Evolutionary conservation across 768 basidiomycete genomes (phyloP).

Genomic region (Leccinum boreale): DNA sequence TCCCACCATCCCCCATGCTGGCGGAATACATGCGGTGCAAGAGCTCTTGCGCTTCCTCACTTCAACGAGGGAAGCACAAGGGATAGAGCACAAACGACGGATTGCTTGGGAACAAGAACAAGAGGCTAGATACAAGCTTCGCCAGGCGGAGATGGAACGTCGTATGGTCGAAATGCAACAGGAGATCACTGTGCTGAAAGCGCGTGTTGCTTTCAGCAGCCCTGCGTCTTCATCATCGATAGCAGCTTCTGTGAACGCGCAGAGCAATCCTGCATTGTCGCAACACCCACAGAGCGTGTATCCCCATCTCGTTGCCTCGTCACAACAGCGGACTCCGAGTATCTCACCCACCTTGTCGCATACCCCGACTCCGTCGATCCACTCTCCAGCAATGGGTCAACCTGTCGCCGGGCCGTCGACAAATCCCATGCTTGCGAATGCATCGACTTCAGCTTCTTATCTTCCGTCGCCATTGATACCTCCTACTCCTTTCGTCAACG

Average conservation of each 20-base stretch:
- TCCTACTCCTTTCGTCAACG: slow-evolving; percentile 20
- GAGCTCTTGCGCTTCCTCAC: slow-evolving; percentile 58
- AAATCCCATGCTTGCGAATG: neutral
- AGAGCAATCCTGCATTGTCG: neutral
- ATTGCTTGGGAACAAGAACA: slow-evolving; percentile 68
- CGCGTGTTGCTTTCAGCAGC: slow-evolving; percentile 33
- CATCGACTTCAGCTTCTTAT: slow-evolving; percentile 1
- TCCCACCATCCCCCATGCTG: slow-evolving; percentile 30
- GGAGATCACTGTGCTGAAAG: slow-evolving; percentile 47
- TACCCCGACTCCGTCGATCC: slow-evolving; percentile 25
- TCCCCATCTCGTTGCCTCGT: slow-evolving; percentile 1
- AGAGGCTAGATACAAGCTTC: slow-evolving; percentile 53
- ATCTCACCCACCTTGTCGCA: slow-evolving; percentile 30
- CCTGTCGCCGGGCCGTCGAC: slow-evolving; percentile 12
- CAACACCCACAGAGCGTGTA: slow-evolving; percentile 11
- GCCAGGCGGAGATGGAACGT: slow-evolving; percentile 58
- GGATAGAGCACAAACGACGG: slow-evolving; percentile 57
- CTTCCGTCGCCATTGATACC: slow-evolving; percentile 18
- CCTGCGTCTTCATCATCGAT: slow-evolving; percentile 5
- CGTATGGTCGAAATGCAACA: slow-evolving; percentile 53
- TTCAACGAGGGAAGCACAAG: slow-evolving; percentile 57
- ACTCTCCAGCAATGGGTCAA: slow-evolving; percentile 9
- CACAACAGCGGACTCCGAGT: slow-evolving; percentile 30
- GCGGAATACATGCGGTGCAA: slow-evolving; percentile 47
- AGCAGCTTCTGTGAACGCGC: neutral